These are phyloP conservation scores for Cyclotella atomus DNA, from an alignment of 108 stramenopile species.

Conservation along the genomic window DNA sequence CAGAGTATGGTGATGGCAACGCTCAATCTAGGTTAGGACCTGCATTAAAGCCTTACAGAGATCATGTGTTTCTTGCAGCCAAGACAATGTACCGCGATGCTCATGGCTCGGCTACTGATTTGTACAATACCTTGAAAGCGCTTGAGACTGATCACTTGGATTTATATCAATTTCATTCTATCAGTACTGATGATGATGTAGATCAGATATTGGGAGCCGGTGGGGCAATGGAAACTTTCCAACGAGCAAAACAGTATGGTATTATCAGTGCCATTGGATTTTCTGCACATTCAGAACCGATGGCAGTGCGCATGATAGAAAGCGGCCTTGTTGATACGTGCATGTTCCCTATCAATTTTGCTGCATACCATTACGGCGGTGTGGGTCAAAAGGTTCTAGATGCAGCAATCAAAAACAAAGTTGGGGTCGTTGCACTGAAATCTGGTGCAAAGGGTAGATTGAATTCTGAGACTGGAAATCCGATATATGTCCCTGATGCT, in stretches of 20 bases:
- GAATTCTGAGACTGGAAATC: conserved; percentile 21
- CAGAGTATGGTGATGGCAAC: conserved; percentile 49
- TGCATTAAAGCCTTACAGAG: conserved; percentile 29
- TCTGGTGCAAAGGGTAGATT: conserved; percentile 42
- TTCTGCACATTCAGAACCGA: conserved; percentile 42
- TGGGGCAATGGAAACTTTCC: conserved; percentile 53
- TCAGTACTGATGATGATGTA: conserved; percentile 38
- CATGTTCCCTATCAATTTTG: conserved; percentile 56
- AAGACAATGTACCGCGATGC: conserved; percentile 50
- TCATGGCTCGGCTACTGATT: conserved; percentile 19
- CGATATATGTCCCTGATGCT: conserved; percentile 24
- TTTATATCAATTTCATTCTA: conserved; percentile 54
- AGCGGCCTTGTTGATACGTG: conserved; percentile 44
- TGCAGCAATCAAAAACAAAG: conserved; percentile 34
- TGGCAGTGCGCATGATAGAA: conserved; percentile 45
- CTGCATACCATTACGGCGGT: conserved; percentile 40
- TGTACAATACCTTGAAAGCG: conserved; percentile 39
- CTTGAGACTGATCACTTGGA: conserved; percentile 43
- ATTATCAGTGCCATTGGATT: conserved; percentile 45
- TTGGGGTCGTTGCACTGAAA: conserved; percentile 47
- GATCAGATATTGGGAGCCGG: conserved; percentile 29
- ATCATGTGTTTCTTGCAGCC: conserved; percentile 41
- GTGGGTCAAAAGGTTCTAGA: conserved; percentile 41
- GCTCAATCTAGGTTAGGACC: conserved; percentile 46
- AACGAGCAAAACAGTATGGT: conserved; percentile 22